A percentile compares a stretch with the other conserved stretches of the same genome.
phyloP scores from a whole-genome alignment of 2,329 filamentous ascomycete genomes.

The Fusarium kyushuense region DNA sequence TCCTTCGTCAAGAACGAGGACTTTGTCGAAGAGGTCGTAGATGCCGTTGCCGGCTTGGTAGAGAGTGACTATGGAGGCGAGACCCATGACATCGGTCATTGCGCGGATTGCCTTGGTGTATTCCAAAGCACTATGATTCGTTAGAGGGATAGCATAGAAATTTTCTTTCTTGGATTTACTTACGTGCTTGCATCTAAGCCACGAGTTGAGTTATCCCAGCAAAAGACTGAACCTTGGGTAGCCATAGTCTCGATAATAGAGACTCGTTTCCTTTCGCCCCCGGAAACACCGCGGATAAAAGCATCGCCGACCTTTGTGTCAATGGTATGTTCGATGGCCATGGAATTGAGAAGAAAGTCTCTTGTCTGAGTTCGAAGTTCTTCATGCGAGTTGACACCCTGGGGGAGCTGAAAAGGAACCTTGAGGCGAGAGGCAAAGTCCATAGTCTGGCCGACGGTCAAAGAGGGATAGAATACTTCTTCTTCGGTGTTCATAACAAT shows the following conservation, averaged over 20 bases:
- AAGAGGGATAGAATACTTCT: conserved; percentile 71
- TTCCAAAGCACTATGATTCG: conserved; percentile 62
- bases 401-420: conserved; percentile 62
- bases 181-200: conserved; percentile 74
- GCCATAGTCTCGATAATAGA: conserved; percentile 75
- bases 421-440: conserved; percentile 75
- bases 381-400: conserved; percentile 56
- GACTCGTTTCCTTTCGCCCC: conserved; percentile 76
- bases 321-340: conserved; percentile 69
- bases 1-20: conserved; percentile 74
- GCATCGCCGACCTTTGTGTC: conserved; percentile 77
- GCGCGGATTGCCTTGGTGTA: conserved; percentile 71
- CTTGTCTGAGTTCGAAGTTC: conserved; percentile 61
- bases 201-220: conserved; percentile 76
- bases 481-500: conserved; percentile 80
- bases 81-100: conserved; percentile 71
- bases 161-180: conserved; percentile 24
- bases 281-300: conserved; percentile 74
- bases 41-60: conserved; percentile 80
- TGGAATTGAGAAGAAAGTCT: conserved; percentile 68
- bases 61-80: conserved; percentile 71
- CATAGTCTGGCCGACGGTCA: conserved; percentile 78
- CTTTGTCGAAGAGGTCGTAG: conserved; percentile 77
- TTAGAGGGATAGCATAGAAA: background rate
- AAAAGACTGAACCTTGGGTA: conserved; percentile 68